Evolutionary conservation across 2,329 filamentous ascomycete genomes (phyloP).

Genomic region (Zymoseptoria tritici): DNA sequence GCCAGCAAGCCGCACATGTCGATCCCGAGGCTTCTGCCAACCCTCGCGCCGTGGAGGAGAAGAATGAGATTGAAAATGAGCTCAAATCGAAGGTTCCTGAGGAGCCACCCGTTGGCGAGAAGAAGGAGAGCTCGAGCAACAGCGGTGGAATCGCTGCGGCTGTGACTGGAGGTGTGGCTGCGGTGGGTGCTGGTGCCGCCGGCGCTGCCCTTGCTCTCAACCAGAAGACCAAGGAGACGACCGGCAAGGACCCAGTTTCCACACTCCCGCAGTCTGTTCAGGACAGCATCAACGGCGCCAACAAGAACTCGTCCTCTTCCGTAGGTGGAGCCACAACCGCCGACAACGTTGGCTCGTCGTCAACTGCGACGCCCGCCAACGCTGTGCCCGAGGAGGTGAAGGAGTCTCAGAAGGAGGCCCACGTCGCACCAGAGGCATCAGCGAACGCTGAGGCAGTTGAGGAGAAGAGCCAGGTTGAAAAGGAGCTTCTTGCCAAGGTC

Average conservation of each 20-base stretch:
- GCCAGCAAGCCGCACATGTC: conserved; percentile 58
- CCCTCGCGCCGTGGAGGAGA: conserved; percentile 60
- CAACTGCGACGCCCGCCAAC: conserved; percentile 4
- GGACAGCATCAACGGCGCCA: conserved; percentile 34
- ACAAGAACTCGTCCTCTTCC: conserved; percentile 5
- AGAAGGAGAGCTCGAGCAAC: conserved; percentile 54
- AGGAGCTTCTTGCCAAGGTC: conserved; percentile 61
- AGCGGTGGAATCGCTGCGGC: conserved; percentile 35
- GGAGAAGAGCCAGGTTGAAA: conserved; percentile 68
- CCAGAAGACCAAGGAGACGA: conserved; percentile 34
- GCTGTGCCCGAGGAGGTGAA: conserved; percentile 25
- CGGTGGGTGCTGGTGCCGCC: conserved; percentile 34
- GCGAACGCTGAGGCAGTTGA: conserved; percentile 61
- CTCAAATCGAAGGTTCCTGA: conserved; percentile 57
- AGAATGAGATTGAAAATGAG: conserved; percentile 64
- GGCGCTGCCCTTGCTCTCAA: conserved; percentile 33
- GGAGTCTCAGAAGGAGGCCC: conserved; percentile 25
- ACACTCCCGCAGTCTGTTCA: conserved; percentile 35
- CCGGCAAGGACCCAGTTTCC: conserved; percentile 44
- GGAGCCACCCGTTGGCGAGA: conserved; percentile 24
- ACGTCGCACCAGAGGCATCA: conserved; percentile 60
- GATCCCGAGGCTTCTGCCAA: conserved; percentile 59
- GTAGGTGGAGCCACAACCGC: not conserved
- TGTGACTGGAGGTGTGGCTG: conserved; percentile 33
- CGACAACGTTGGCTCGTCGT: conserved; percentile 1